Evolutionary conservation across 768 basidiomycete species (phyloP), one percentile per base, ranked within the genome.

Genomic region (Hericium alpestre): DNA sequence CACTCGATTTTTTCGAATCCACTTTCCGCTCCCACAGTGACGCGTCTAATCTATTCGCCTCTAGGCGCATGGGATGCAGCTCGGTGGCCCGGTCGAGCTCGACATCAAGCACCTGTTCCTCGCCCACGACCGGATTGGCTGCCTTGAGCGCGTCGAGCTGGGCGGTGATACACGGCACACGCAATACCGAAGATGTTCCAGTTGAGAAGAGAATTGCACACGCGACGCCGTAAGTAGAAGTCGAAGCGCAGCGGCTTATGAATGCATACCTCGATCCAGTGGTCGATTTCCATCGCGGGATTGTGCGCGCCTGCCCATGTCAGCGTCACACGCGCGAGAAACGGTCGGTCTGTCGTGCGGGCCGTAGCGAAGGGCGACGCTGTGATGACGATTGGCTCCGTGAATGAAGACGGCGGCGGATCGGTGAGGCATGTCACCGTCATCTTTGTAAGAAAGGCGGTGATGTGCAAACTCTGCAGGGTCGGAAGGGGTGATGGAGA

Each of bases 51-150:
- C 56, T 47, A n/a, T 54, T 50, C 4, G 43, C 27, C 15, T 55
- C 58, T 3, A 60, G 61, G 10, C 61, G 60, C 18, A 63, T 62
- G 4, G 72, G 69, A n/a, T 73, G 68, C 3, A 80, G 63, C 51
- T 70, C 68, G 1, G 70, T 74, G 41, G 71, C 68, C 15, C 75
- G 72, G 55, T 78, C 74, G 11, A 80, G 71, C 55, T 79, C 77
- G 18, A 79, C 67, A 56, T 80, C 78, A 41, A 80, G 64, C 12
- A 80, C 65, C 57, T 81, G 79, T 58, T 80, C 75, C 32, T 76
- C 79, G 7, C 78, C 79, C 0, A 72, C 59, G 12, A 68, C 72
- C 12, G 79, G 69, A 37, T 61, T 61, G 15, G 57, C 59, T 15
- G 68, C 62, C 32, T 68, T 76, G 37, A 71, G 65, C n/a, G 70